Percentiles rank a stretch among this genome's conserved stretches.
Evolutionary conservation across 768 basidiomycete genomes (phyloP).

Genomic region (Tylopilus subfusipes): DNA sequence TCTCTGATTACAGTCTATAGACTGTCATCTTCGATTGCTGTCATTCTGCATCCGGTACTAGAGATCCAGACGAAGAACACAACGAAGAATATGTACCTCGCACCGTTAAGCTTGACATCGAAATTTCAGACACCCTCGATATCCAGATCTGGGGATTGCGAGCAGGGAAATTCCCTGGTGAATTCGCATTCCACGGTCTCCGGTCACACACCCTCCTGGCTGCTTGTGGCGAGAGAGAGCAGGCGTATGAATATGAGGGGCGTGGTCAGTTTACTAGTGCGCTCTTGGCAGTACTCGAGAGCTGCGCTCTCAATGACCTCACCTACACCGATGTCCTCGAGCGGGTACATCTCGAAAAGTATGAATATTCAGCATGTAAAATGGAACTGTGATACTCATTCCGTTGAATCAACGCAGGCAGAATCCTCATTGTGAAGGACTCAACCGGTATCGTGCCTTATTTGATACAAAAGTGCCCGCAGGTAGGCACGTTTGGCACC

Average conservation of each 20-base stretch:
- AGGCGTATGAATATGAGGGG: constrained; percentile 25
- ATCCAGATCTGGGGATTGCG: constrained; percentile 20
- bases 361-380: not conserved
- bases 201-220: constrained; percentile 42
- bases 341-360: constrained; percentile 13
- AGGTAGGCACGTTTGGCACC: constrained; percentile 5
- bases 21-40: constrained; percentile 48
- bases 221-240: constrained; percentile 37
- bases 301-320: constrained; percentile 6
- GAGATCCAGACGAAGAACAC: constrained; percentile 12
- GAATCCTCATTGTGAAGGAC: constrained; percentile 31
- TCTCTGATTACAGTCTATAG: constrained; percentile 20
- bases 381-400: not conserved
- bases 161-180: constrained; percentile 11
- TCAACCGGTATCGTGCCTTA: constrained; percentile 5
- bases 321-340: constrained; percentile 24
- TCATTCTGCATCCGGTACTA: constrained; percentile 38
- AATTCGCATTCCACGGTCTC: constrained; percentile 29
- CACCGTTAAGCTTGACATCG: not conserved
- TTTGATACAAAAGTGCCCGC: constrained; percentile 21
- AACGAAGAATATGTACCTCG: constrained; percentile 7
- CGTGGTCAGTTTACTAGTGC: constrained; percentile 27
- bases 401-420: constrained; percentile 14
- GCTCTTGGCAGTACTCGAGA: constrained; percentile 17
- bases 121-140: constrained; percentile 23